Evolutionary conservation across 2,329 filamentous ascomycete genomes (phyloP).

Genomic region (Elsinoe necatrix): DNA sequence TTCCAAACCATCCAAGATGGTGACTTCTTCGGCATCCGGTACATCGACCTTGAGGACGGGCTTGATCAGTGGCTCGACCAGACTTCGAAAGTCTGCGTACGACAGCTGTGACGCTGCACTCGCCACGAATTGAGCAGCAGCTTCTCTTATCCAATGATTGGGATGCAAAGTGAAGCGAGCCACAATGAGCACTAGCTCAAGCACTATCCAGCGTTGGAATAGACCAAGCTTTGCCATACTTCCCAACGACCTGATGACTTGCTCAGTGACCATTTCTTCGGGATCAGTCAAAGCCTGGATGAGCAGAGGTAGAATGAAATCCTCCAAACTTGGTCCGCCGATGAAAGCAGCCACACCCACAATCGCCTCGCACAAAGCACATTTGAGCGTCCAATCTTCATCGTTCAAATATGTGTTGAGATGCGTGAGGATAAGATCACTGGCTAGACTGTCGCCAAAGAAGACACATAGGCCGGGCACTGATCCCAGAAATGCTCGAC

Average conservation of each 20-base stretch:
- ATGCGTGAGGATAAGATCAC: slow-evolving; percentile 92
- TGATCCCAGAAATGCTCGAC: slow-evolving; percentile 82
- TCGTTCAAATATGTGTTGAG: slow-evolving; percentile 97
- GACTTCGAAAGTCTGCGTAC: slow-evolving; percentile 71
- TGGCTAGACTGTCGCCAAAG: slow-evolving; percentile 83
- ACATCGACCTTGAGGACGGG: slow-evolving; percentile 73
- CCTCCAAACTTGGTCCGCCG: slow-evolving; percentile 79
- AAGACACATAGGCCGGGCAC: slow-evolving; percentile 91
- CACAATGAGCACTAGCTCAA: slow-evolving; percentile 79
- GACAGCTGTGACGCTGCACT: slow-evolving; percentile 68
- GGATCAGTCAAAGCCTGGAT: slow-evolving; percentile 86
- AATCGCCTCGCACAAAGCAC: slow-evolving; percentile 91
- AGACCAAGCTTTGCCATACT: slow-evolving; percentile 82
- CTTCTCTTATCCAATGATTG: slow-evolving; percentile 90
- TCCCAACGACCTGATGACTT: slow-evolving; percentile 77
- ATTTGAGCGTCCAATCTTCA: slow-evolving; percentile 91
- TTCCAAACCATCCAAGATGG: slow-evolving; percentile 73
- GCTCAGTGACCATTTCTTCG: slow-evolving; percentile 90
- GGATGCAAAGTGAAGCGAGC: slow-evolving; percentile 86
- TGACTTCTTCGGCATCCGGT: slow-evolving; percentile 60
- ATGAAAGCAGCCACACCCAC: slow-evolving; percentile 88
- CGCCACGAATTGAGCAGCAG: slow-evolving; percentile 74
- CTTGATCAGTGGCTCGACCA: slow-evolving; percentile 68
- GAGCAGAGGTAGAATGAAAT: slow-evolving; percentile 94
- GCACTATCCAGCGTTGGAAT: slow-evolving; percentile 72